Evolutionary conservation across 345 rosid species (phyloP).

Genomic region (Pistacia integerrima): DNA sequence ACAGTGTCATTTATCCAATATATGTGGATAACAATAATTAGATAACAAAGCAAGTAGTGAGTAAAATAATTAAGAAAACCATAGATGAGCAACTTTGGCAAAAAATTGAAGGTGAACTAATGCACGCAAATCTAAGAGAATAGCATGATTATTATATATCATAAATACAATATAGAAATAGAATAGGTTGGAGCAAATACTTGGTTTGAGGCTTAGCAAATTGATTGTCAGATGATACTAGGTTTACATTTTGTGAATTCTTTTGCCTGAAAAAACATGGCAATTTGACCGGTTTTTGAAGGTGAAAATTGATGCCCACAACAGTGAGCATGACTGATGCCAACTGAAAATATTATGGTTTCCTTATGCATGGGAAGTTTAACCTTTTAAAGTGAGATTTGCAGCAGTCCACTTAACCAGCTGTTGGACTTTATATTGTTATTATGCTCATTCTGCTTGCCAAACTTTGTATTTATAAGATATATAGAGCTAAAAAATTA

Average conservation of each 20-base stretch:
- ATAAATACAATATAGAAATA: neutral
- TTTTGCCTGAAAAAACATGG: neutral
- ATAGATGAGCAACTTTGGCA: neutral
- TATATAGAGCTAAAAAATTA: neutral
- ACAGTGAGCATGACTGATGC: neutral
- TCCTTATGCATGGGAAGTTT: neutral
- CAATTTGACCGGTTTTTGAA: neutral
- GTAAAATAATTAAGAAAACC: neutral
- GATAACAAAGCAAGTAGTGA: constrained; percentile 13
- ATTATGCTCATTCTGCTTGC: neutral
- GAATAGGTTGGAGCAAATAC: neutral
- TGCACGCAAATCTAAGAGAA: constrained; percentile 1
- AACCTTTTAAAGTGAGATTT: neutral
- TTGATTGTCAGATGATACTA: neutral
- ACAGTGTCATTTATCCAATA: constrained; percentile 21
- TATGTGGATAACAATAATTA: constrained; percentile 7
- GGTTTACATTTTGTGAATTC: neutral
- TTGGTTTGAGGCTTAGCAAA: neutral
- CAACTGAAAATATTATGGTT: neutral
- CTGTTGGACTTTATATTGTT: neutral
- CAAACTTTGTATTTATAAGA: neutral
- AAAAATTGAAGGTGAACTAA: neutral
- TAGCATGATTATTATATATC: neutral
- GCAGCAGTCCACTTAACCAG: neutral
- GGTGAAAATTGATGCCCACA: neutral